Base-by-base conservation (phyloP, 2,329 filamentous ascomycete genomes). In the Cryphonectria radicalis region DNA sequence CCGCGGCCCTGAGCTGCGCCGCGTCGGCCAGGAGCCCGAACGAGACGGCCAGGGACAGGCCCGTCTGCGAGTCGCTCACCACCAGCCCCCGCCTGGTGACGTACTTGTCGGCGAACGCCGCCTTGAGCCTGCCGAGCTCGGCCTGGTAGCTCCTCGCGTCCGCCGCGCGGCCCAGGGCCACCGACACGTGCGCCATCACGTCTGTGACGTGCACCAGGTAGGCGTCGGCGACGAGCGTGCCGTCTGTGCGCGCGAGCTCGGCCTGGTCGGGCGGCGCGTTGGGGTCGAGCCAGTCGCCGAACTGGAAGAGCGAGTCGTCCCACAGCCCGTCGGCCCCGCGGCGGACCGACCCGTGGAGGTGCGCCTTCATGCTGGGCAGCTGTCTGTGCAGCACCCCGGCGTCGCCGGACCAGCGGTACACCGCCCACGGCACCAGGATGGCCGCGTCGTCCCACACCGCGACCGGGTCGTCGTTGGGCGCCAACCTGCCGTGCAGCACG, bases 281-380 rank as follows among this genome's bases (percentile, higher is more conserved):
- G 3, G 82, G 82, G 71, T 83, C 82, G 2, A 84, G 79, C 82
- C 82, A 83, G 74, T 83, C 82, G 17, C 79, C 80, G 8, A 80
- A 76, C 75, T 83, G 81, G 70, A 76, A 79, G 8, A 68, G 65
- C 32, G 66, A 32, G 32, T 75, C 73, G 62, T 79, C 76, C 81
- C 81, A 83, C 1, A 82, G 78, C 4, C 78, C 77, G 42, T 78
- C 78, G 0, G 60, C 8, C 10, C 74, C 76, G 13, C 78, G 75
- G 1, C 71, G 72, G 40, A 82, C 74, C 4, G 77, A 77, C 28
- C 71, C 70, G 13, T 76, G 76, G 4, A 80, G 68, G 74, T 79
- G 80, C 17, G 71, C 60, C 59, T 73, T 73, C 80, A 81, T 81
- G 37, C 77, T 77, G 5, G 66, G 37, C 43, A 75, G 79, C 66